A percentile compares a stretch with the other conserved stretches of the same genome.
Evolutionary conservation across 257 asterid genomes (phyloP).

Genomic region (Schizonepeta tenuifolia): DNA sequence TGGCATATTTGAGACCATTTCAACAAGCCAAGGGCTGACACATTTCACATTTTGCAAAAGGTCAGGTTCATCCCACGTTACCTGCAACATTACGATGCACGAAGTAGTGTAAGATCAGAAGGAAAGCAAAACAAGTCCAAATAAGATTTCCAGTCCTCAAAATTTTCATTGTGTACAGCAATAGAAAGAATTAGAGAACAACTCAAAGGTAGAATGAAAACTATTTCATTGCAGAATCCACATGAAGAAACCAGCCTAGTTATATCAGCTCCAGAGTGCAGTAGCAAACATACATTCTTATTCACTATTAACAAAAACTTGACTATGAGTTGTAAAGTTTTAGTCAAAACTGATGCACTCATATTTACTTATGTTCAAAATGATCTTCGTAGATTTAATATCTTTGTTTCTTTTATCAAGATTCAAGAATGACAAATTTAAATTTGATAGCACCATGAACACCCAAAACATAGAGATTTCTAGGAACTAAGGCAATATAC

Average conservation of each 20-base stretch:
- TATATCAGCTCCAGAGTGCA: not conserved
- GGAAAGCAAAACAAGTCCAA: conserved; percentile 14
- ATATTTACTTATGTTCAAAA: not conserved
- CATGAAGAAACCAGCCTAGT: conserved; percentile 13
- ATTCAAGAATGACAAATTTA: conserved; percentile 5
- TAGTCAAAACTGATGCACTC: not conserved
- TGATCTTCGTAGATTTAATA: not conserved
- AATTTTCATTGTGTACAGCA: not conserved
- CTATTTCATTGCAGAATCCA: conserved; percentile 1
- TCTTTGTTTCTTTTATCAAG: not conserved
- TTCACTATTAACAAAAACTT: not conserved
- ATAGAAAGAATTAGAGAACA: not conserved
- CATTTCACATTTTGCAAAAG: conserved; percentile 80
- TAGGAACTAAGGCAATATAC: not conserved
- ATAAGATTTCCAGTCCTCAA: not conserved
- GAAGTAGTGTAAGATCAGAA: conserved; percentile 5
- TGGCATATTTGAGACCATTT: conserved; percentile 77
- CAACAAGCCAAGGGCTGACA: conserved; percentile 96
- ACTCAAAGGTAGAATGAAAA: not conserved
- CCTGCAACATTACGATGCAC: conserved; percentile 47
- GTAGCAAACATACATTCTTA: not conserved
- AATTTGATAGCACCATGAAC: not conserved
- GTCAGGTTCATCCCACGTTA: conserved; percentile 96
- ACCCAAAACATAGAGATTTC: not conserved
- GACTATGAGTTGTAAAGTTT: not conserved